Conservation (phyloP, 139 green algal species). For the Tetradesmus obliquus region DNA sequence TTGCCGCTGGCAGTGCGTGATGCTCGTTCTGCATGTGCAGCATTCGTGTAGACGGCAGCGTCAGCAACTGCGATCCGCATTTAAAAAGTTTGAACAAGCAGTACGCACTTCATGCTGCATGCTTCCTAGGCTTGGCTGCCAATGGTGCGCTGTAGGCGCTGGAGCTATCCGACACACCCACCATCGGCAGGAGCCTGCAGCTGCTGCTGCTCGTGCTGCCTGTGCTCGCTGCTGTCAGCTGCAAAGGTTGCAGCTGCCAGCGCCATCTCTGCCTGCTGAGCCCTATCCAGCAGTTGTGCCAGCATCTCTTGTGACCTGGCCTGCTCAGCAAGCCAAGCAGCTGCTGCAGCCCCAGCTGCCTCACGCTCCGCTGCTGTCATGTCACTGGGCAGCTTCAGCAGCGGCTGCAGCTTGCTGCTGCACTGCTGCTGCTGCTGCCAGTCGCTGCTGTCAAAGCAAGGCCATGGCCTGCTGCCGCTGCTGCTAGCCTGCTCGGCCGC, state of each 20-base stretch:
- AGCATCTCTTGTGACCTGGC: constrained; percentile 19
- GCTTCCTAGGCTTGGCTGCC: not conserved
- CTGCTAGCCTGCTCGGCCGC: not conserved
- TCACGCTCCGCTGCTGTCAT: constrained; percentile 25
- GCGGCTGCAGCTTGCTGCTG: not conserved
- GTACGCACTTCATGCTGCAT: not conserved
- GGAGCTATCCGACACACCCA: not conserved
- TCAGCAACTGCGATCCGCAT: not conserved
- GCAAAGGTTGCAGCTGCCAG: constrained; percentile 1
- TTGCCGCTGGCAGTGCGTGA: constrained; percentile 35
- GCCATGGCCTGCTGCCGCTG: constrained; percentile 20
- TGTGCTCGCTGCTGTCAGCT: not conserved
- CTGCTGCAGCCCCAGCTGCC: constrained; percentile 16
- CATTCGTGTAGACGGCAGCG: too few relatives aligned
- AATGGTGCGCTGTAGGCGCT: not conserved
- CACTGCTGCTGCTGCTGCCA: not conserved
- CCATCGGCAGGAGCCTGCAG: not conserved
- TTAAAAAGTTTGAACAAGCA: too few relatives aligned
- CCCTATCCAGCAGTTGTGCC: constrained; percentile 22
- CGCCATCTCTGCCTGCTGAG: constrained; percentile 53
- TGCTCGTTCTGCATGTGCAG: not conserved
- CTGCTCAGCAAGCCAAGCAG: constrained; percentile 30
- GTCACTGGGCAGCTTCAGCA: constrained; percentile 20
- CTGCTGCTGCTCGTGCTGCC: constrained; percentile 14
- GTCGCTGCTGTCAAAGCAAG: not conserved